Conservation (phyloP, 345 rosid species). For the Citrus reticulata region DNA sequence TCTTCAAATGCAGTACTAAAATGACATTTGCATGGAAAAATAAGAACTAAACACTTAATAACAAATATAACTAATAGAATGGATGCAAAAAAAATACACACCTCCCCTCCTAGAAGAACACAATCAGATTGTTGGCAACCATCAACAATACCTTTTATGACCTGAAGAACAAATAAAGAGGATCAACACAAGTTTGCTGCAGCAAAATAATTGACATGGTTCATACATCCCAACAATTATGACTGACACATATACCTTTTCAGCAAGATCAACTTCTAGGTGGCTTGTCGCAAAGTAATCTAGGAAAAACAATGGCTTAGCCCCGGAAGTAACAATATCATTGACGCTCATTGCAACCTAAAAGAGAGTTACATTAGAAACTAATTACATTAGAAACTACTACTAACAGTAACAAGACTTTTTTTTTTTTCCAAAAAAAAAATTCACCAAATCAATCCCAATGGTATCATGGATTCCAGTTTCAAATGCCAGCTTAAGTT, state of each 20-base stretch:
- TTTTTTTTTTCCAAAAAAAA: too few species aligned
- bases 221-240: neutral
- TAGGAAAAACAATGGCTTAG: constrained; percentile 87
- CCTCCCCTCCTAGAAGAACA: constrained; percentile 94
- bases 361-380: constrained; percentile 2
- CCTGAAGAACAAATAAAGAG: constrained; percentile 34
- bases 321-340: constrained; percentile 94
- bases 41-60: neutral
- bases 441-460: constrained; percentile 80
- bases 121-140: constrained; percentile 88
- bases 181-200: neutral
- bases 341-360: constrained; percentile 99
- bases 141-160: constrained; percentile 88
- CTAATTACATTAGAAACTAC: constrained; percentile 15
- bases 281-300: constrained; percentile 94
- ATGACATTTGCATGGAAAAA: neutral
- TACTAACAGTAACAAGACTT: neutral
- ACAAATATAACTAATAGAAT: neutral
- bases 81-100: constrained; percentile 10
- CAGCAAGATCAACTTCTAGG: constrained; percentile 96
- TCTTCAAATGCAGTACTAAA: neutral
- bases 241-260: constrained; percentile 46
- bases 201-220: neutral
- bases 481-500: constrained; percentile 90
- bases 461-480: constrained; percentile 86